Base-by-base conservation (phyloP, 2,329 filamentous ascomycete species). In the Hypocreales sp. region DNA sequence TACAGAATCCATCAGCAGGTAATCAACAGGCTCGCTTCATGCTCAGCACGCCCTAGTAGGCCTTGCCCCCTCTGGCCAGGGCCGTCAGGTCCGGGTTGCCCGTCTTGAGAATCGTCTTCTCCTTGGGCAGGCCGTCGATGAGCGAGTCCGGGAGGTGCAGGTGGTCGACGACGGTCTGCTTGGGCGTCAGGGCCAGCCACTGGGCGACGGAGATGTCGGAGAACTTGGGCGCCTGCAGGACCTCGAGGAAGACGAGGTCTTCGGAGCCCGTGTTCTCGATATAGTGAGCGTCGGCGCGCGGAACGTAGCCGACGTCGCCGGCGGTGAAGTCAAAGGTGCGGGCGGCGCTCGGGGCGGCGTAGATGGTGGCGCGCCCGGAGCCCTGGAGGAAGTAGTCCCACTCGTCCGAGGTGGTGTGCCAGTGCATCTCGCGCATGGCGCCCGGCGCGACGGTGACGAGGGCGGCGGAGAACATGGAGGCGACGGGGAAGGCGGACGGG, bases 341-440 rank as follows among this genome's bases (percentile, higher is more conserved):
- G 2, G 60, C 56, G 2, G 56, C 46, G 4, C 50, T 44, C 0
- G 66, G 63, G 0, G 67, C 67, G 14, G 51, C 39, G 47, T 63
- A 73, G 15, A 72, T 55, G 1, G 67, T 72, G 20, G 71, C 55
- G 8, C 69, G 60, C 0, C 59, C 70, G 8, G 58, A 57, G 0
- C 70, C 70, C 29, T 58, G 44, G 7, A 73, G 47, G 50, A 74
- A 71, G 46, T 65, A 73, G 27, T 58, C 59, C 69, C 69, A 74
- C 45, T 74, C 69, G 41, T 73, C 68, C 7, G 56, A 61, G 1
- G 55, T 58, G 2, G 64, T 63, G 48, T 75, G 69, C 69, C 70
- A 75, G 50, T 75, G 70, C 23, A 76, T 50, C 41, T 75, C 70
- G 14, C 71, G 61, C 64, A 75, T 67, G 2, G 68, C 69, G n/a